Conservation (phyloP, 2,329 filamentous ascomycete species). For the Alternaria sp. region DNA sequence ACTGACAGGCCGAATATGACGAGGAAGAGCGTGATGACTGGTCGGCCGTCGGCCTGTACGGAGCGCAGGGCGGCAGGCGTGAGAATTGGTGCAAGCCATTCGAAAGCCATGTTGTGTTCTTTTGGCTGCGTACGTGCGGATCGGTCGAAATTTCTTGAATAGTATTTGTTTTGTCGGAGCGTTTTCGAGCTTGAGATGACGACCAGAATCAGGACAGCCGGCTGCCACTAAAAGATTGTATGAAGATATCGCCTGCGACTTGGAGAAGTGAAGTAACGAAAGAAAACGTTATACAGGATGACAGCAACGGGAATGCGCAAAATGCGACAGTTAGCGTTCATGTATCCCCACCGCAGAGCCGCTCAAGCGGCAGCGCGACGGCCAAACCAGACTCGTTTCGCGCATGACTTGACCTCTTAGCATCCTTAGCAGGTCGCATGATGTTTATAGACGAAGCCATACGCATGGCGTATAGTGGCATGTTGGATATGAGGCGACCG, state of each 20-base stretch:
- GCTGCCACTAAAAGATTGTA: constrained; percentile 26
- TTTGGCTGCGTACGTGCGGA: background rate
- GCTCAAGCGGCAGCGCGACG: constrained; percentile 32
- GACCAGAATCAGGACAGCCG: constrained; percentile 28
- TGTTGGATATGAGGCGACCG: constrained; percentile 21
- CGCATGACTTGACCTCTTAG: constrained; percentile 30
- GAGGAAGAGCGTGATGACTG: constrained; percentile 85
- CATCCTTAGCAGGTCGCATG: constrained; percentile 23
- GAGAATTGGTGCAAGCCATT: constrained; percentile 45
- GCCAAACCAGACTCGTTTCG: constrained; percentile 38
- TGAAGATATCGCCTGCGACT: constrained; percentile 23
- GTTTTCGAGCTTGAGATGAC: constrained; percentile 8
- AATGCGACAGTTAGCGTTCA: constrained; percentile 26
- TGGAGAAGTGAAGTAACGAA: constrained; percentile 17
- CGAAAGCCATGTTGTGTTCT: constrained; percentile 36
- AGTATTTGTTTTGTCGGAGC: background rate
- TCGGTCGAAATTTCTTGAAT: background rate
- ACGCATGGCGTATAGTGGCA: constrained; percentile 23
- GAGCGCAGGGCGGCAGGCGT: constrained; percentile 44
- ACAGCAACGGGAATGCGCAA: constrained; percentile 21
- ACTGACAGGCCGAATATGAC: constrained; percentile 72
- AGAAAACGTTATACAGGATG: constrained; percentile 20
- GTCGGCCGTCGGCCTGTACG: constrained; percentile 69
- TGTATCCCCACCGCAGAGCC: constrained; percentile 20
- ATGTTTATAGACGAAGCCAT: constrained; percentile 33